phyloP scores from a whole-genome alignment of 2,329 filamentous ascomycete species.

The Aspergillus terreus region DNA sequence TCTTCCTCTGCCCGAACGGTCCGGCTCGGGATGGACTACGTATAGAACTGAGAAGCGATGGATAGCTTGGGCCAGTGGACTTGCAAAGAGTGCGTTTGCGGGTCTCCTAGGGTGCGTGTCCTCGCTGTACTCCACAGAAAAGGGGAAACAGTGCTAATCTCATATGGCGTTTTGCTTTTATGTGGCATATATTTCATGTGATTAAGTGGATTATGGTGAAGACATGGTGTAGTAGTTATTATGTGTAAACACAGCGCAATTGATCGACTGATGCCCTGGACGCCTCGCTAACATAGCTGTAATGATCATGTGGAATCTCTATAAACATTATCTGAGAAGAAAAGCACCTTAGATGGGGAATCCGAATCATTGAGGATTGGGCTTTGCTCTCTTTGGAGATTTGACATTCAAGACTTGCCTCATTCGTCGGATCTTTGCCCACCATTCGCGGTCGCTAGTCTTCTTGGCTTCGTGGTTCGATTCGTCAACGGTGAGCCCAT shows the following conservation, averaged over 20 bases:
- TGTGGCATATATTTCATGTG: too few species aligned
- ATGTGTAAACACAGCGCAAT: too few species aligned
- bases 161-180: too few species aligned
- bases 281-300: slow-evolving; percentile 13
- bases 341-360: background rate
- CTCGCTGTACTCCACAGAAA: too few species aligned
- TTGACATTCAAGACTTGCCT: slow-evolving; percentile 70
- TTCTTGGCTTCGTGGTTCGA: slow-evolving; percentile 45
- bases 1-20: slow-evolving; percentile 10
- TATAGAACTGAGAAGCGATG: slow-evolving; percentile 1
- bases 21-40: slow-evolving; percentile 11
- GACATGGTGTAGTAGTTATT: too few species aligned
- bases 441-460: slow-evolving; percentile 67
- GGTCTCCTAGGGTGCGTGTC: background rate
- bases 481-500: slow-evolving; percentile 26
- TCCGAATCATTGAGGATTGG: slow-evolving; percentile 9
- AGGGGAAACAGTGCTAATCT: too few species aligned
- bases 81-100: background rate
- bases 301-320: background rate
- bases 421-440: slow-evolving; percentile 66
- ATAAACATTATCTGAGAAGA: slow-evolving; percentile 1
- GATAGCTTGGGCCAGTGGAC: background rate
- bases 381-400: slow-evolving; percentile 49
- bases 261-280: slow-evolving; percentile 6
- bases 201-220: too few species aligned